Conservation (phyloP, 2,329 filamentous ascomycete genomes). For the Aaosphaeria arxii region DNA sequence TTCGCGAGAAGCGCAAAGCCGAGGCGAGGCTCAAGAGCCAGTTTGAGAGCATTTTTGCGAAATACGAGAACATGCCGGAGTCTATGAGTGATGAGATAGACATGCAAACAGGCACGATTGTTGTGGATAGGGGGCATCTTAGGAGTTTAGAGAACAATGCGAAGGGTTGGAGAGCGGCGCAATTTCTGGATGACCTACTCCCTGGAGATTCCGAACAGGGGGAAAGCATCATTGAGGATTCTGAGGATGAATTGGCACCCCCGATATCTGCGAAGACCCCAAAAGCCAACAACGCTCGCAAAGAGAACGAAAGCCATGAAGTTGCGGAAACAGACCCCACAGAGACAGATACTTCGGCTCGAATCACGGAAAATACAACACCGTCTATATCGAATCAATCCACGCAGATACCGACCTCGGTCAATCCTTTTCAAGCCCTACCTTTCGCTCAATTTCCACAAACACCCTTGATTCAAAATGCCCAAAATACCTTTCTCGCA, state of each 20-base stretch:
- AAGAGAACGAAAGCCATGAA: not conserved
- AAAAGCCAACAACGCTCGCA: not conserved
- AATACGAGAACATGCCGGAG: conserved; percentile 80
- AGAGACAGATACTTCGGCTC: too few species aligned
- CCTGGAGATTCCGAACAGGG: not conserved
- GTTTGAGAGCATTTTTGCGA: conserved; percentile 85
- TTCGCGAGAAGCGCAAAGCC: conserved; percentile 34
- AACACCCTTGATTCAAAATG: not conserved
- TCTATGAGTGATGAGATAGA: conserved; percentile 89
- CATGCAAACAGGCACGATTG: conserved; percentile 71
- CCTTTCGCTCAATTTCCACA: not conserved
- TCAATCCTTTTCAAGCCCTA: not conserved
- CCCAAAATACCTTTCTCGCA: not conserved
- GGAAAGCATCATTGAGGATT: not conserved
- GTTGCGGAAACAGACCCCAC: too few species aligned
- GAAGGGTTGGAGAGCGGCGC: not conserved
- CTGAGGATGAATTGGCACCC: not conserved
- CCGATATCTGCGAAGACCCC: not conserved
- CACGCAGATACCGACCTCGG: too few species aligned
- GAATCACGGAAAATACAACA: too few species aligned
- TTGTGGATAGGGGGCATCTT: conserved; percentile 91
- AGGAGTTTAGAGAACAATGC: conserved; percentile 17
- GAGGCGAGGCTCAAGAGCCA: conserved; percentile 54
- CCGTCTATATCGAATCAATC: too few species aligned
- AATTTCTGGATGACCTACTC: not conserved